Percentiles rank a stretch among this genome's conserved stretches.
Conservation (phyloP, 2,329 filamentous ascomycete genomes). For the Ilyonectria robusta region DNA sequence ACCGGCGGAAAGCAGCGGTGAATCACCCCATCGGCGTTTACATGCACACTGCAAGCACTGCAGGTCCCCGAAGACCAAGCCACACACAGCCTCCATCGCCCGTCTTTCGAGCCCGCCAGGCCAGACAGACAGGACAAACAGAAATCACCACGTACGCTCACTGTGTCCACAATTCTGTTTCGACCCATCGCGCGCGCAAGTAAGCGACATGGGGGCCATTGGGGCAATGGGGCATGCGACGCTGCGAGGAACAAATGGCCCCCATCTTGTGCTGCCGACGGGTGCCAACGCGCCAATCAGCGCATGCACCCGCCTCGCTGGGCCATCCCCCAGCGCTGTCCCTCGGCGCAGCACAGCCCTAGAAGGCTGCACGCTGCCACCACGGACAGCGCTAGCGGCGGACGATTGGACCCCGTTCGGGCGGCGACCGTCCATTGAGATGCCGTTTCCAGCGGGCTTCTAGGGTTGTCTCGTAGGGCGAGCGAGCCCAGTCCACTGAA, state of each 20-base stretch:
- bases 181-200: not conserved
- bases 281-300: conserved; percentile 15
- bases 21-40: not conserved
- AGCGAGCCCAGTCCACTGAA: not conserved
- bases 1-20: conserved; percentile 6
- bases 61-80: conserved; percentile 10
- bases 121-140: not conserved
- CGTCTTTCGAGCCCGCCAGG: not conserved
- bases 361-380: conserved; percentile 44
- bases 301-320: conserved; percentile 13
- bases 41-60: conserved; percentile 6
- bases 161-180: not conserved
- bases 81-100: conserved; percentile 10
- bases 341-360: conserved; percentile 24
- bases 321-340: conserved; percentile 8
- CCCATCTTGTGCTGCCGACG: not conserved
- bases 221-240: not conserved
- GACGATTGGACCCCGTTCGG: conserved; percentile 10
- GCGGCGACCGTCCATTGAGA: conserved; percentile 13
- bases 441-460: conserved; percentile 1
- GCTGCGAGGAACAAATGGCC: not conserved
- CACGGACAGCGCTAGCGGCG: conserved; percentile 24
- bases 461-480: conserved; percentile 5
- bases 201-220: conserved; percentile 1
- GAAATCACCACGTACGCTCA: not conserved